These are phyloP conservation scores for Alternaria postmessia DNA, from an alignment of 2,329 filamentous ascomycete species.

Conservation along the genomic window DNA sequence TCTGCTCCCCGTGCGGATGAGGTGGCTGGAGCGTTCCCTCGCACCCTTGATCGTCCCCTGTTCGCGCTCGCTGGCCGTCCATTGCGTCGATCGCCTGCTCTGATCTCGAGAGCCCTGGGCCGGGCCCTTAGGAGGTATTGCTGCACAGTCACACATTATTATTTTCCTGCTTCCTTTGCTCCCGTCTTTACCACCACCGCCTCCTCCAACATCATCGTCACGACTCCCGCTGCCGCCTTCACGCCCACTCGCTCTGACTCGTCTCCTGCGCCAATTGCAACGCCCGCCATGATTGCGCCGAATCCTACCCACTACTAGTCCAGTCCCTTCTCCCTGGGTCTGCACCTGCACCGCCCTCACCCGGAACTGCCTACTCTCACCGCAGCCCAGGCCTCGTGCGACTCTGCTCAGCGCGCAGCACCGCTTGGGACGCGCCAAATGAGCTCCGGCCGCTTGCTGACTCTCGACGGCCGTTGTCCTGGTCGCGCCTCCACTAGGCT, in stretches of 20 bases:
- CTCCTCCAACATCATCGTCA: slow-evolving; percentile 8
- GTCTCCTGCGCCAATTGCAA: slow-evolving; percentile 16
- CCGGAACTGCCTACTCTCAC: slow-evolving; percentile 16
- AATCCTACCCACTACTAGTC: slow-evolving; percentile 28
- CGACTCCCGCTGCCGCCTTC: slow-evolving; percentile 10
- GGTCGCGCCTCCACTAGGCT: slow-evolving; percentile 37
- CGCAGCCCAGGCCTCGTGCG: slow-evolving; percentile 19
- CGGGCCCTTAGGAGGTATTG: slow-evolving; percentile 3
- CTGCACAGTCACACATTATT: slow-evolving; percentile 14
- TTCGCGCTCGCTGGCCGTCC: not conserved
- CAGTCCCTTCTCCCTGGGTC: slow-evolving; percentile 20
- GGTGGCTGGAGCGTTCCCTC: slow-evolving; percentile 3
- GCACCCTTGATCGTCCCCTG: not conserved
- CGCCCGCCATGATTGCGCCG: slow-evolving; percentile 32
- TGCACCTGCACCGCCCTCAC: slow-evolving; percentile 17
- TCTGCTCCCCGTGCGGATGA: slow-evolving; percentile 3
- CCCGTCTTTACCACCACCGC: slow-evolving; percentile 17
- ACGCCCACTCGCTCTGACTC: not conserved
- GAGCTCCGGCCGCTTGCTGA: slow-evolving; percentile 34
- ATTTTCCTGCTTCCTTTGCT: slow-evolving; percentile 17
- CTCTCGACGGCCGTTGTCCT: slow-evolving; percentile 39
- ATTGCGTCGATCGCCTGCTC: slow-evolving; percentile 17
- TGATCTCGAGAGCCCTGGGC: slow-evolving; percentile 9
- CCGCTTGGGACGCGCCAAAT: slow-evolving; percentile 39
- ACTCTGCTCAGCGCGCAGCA: slow-evolving; percentile 25